Conservation (phyloP, 192 early-diverging fungal genomes). For the Rhizophagus sp. region DNA sequence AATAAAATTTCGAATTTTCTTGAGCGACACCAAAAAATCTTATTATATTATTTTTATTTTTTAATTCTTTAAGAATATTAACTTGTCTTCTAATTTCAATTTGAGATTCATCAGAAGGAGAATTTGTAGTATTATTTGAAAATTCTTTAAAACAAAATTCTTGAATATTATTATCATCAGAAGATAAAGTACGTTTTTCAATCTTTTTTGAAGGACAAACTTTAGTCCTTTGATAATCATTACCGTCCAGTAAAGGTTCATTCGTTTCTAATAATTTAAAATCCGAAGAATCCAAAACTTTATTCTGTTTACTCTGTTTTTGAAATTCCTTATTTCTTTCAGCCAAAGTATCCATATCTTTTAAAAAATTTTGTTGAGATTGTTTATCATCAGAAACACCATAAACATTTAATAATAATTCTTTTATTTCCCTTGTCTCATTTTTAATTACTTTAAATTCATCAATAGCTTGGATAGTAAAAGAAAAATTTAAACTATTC, state of each 20-base stretch:
- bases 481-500: background rate
- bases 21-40: slow-evolving; percentile 10
- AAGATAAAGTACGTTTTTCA: too few species aligned
- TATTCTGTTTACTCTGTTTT: background rate
- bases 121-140: too few species aligned
- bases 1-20: slow-evolving; percentile 34
- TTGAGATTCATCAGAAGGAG: background rate
- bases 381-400: background rate
- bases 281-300: background rate
- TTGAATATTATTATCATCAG: too few species aligned
- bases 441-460: background rate
- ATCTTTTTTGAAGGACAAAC: too few species aligned
- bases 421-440: background rate
- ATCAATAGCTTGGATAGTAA: background rate
- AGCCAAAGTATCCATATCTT: background rate
- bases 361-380: background rate
- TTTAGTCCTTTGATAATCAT: too few species aligned
- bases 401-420: background rate
- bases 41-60: background rate
- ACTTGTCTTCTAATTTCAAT: background rate
- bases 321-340: background rate
- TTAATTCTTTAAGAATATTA: slow-evolving; percentile 21
- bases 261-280: too few species aligned
- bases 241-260: too few species aligned
- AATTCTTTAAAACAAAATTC: too few species aligned